Percentiles rank a stretch among this genome's conserved stretches.
phyloP scores from a whole-genome alignment of 768 basidiomycete species.

The Auricularia auricula-judae region DNA sequence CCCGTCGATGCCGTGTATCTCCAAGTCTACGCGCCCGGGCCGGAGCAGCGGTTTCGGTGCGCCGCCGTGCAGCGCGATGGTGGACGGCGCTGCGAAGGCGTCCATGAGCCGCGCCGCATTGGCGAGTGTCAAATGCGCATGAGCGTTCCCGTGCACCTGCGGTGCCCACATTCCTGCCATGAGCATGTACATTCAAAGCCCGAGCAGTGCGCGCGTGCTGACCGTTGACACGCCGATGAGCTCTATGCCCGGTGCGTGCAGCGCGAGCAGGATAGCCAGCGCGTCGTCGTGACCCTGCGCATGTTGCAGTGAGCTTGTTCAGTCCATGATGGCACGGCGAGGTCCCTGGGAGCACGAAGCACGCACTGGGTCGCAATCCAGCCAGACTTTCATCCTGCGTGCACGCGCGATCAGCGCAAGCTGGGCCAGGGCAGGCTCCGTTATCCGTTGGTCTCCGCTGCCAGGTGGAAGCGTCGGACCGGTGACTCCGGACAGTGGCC shows the following conservation, averaged over 20 bases:
- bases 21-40: conserved; percentile 48
- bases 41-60: conserved; percentile 59
- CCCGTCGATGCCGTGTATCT: conserved; percentile 77
- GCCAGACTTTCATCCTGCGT: conserved; percentile 30
- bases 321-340: too few species aligned
- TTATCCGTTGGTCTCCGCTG: too few species aligned
- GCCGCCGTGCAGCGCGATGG: conserved; percentile 55
- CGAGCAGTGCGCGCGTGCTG: conserved; percentile 10
- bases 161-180: background rate
- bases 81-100: conserved; percentile 55
- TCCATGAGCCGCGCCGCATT: conserved; percentile 73
- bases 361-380: conserved; percentile 57
- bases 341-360: background rate
- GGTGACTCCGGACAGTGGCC: too few species aligned
- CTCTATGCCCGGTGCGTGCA: conserved; percentile 50
- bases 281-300: conserved; percentile 83
- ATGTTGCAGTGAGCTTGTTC: background rate
- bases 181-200: background rate
- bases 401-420: too few species aligned
- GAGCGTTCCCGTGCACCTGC: conserved; percentile 76
- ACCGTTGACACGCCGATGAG: conserved; percentile 83
- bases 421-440: too few species aligned
- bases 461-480: too few species aligned
- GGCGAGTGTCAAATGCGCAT: conserved; percentile 43
- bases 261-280: conserved; percentile 66